Base-by-base conservation (phyloP, 305 asterid genomes). In the Solanum hybrid region DNA sequence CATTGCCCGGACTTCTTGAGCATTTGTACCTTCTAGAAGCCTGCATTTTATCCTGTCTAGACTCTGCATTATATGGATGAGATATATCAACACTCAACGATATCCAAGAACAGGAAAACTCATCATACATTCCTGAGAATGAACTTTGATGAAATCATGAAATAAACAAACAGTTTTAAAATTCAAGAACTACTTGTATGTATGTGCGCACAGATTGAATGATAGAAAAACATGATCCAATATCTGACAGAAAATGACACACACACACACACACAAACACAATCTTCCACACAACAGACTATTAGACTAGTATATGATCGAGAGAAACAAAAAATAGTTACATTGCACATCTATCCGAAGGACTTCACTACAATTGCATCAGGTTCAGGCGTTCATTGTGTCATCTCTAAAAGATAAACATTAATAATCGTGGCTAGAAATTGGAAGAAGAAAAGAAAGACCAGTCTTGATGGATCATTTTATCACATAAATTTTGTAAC, bases 1-100 rank as follows among this genome's bases (percentile, higher is more conserved):
- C 99, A 97, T 97, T 60, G 99, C 99, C 93, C 99, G 93, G 90
- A 97, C 99, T 95, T 97, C 99, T 93, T 97, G 99, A 45, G 98
- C 97, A 92, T 95, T 96, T 88, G 98, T 94, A 90, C 99, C 99
- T 94, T 97, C 99, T 78, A 97, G 96, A 86, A 97, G 97, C 94
- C 99, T 95, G 92, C 99, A 97, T 87, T 97, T 97, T 90, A 97
- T 96, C 91, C 98, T 94, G 94, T 97, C 99, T 93, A 97, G 94
- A 90, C 97, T 95, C 99, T 97, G 98, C 94, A 93, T 86, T 88
- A 88, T 90, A 77, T 90, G 88, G 86, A 91, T 42, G n/a, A 89
- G 73, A 72, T 85, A 17, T 7, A 89, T 85, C 35, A 80, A 85
- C 69, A 78, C 24, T 51, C 14, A 19, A 22, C 64, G 35, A 87